Conservation (phyloP, 208 protist species). For the Strigomonas oncopelti region DNA sequence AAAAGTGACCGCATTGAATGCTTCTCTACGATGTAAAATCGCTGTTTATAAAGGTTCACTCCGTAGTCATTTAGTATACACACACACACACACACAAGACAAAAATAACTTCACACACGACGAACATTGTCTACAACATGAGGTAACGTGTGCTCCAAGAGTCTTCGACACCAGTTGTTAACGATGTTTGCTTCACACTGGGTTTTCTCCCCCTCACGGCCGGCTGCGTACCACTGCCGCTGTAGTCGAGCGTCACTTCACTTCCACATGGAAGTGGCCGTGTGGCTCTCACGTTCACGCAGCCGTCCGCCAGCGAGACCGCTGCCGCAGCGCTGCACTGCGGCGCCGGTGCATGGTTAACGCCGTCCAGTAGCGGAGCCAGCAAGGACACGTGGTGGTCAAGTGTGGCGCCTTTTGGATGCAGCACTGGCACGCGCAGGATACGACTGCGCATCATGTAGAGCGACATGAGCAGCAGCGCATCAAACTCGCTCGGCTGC, state of each 20-base stretch:
- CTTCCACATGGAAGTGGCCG: conserved; percentile 39
- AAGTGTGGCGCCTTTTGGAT: neutral
- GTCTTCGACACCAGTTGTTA: too few species aligned
- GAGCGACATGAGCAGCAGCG: conserved; percentile 45
- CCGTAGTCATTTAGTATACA: too few species aligned
- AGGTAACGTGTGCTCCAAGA: too few species aligned
- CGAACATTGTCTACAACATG: too few species aligned
- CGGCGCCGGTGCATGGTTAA: conserved; percentile 47
- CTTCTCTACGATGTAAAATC: too few species aligned
- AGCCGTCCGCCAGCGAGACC: conserved; percentile 25
- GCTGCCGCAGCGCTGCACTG: conserved; percentile 41
- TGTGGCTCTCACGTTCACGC: conserved; percentile 63
- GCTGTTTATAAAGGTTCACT: too few species aligned
- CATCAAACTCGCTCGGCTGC: conserved; percentile 43
- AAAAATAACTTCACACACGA: too few species aligned
- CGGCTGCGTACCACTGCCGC: neutral
- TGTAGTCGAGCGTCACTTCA: conserved; percentile 75
- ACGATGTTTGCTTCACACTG: too few species aligned
- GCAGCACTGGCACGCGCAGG: conserved; percentile 46
- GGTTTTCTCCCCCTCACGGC: neutral
- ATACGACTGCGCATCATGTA: conserved; percentile 73
- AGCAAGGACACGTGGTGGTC: conserved; percentile 41
- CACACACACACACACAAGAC: too few species aligned
- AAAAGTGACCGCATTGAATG: too few species aligned
- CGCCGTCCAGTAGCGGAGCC: conserved; percentile 54